Percentiles rank a stretch among this genome's conserved stretches.
phyloP scores from a whole-genome alignment of 2,329 filamentous ascomycete genomes.

The Colletotrichum higginsianum region DNA sequence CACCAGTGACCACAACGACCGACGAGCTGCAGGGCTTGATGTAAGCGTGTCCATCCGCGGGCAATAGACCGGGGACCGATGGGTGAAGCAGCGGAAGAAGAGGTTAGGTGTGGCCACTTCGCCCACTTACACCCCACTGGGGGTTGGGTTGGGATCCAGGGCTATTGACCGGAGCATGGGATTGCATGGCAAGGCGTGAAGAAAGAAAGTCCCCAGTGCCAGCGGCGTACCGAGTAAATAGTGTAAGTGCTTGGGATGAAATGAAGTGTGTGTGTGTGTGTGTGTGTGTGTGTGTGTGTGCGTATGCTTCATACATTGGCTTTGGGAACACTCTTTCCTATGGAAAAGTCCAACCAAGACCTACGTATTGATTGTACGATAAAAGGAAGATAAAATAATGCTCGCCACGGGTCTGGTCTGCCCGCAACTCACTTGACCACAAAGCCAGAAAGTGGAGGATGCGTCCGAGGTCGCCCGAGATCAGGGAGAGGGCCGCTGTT shows the following conservation, averaged over 20 bases:
- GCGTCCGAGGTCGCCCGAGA: not conserved
- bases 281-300: too few relatives aligned
- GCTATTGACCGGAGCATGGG: conserved; percentile 15
- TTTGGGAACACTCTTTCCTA: too few relatives aligned
- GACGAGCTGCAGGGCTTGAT: not conserved
- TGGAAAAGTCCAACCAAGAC: too few relatives aligned
- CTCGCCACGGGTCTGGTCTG: not conserved
- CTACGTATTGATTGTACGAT: not conserved
- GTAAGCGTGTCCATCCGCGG: conserved; percentile 13
- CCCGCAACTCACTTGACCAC: not conserved
- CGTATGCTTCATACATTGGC: not conserved
- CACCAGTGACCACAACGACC: conserved; percentile 6
- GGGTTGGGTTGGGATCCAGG: conserved; percentile 33
- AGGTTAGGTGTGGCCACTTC: conserved; percentile 27
- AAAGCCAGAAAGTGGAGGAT: not conserved
- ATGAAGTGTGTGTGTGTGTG: too few relatives aligned
- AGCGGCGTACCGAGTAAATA: not conserved
- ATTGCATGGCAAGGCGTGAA: conserved; percentile 16
- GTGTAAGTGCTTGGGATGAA: too few relatives aligned
- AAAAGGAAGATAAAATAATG: not conserved
- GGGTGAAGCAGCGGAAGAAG: conserved; percentile 12
- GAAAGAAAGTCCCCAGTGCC: conserved; percentile 3
- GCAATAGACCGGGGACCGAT: conserved; percentile 20
- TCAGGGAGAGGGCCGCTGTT: not conserved
- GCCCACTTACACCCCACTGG: conserved; percentile 40